A percentile compares a stretch with the other conserved stretches of the same genome.
Conservation (phyloP, 441 rosid genomes). For the Croton setiger region DNA sequence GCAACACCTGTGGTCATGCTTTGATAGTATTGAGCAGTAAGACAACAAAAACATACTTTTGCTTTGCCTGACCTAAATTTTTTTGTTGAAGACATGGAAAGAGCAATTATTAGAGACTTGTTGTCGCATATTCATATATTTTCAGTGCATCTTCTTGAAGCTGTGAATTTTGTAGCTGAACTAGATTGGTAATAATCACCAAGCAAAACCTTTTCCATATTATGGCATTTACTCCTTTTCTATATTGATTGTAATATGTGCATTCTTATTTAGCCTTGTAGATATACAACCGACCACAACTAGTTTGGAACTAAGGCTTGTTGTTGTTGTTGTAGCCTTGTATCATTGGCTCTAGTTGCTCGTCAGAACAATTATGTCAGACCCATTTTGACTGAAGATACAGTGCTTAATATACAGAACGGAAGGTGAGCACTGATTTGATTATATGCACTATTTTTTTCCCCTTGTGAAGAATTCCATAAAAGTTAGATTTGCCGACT, state of each 20-base stretch:
- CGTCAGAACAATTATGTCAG: conserved; percentile 86
- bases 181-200: conserved; percentile 79
- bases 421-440: conserved; percentile 61
- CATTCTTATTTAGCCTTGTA: neutral
- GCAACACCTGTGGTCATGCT: neutral
- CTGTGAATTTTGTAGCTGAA: conserved; percentile 84
- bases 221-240: neutral
- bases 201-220: neutral
- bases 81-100: conserved; percentile 76
- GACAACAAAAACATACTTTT: conserved; percentile 7
- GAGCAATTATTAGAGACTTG: conserved; percentile 88
- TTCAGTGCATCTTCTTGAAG: conserved; percentile 69
- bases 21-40: conserved; percentile 4
- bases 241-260: conserved; percentile 22
- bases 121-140: conserved; percentile 67
- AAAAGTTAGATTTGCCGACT: neutral
- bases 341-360: conserved; percentile 86
- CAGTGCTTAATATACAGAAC: conserved; percentile 65
- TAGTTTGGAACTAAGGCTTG: no score
- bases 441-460: neutral
- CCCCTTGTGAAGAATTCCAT: neutral
- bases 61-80: conserved; percentile 17
- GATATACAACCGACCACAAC: no score
- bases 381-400: conserved; percentile 74
- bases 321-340: conserved; percentile 39